Percentiles rank a stretch among this genome's conserved stretches.
These are phyloP conservation scores for Ophiostoma fasciatum DNA, from an alignment of 2,329 filamentous ascomycete genomes.

Conservation along the genomic window DNA sequence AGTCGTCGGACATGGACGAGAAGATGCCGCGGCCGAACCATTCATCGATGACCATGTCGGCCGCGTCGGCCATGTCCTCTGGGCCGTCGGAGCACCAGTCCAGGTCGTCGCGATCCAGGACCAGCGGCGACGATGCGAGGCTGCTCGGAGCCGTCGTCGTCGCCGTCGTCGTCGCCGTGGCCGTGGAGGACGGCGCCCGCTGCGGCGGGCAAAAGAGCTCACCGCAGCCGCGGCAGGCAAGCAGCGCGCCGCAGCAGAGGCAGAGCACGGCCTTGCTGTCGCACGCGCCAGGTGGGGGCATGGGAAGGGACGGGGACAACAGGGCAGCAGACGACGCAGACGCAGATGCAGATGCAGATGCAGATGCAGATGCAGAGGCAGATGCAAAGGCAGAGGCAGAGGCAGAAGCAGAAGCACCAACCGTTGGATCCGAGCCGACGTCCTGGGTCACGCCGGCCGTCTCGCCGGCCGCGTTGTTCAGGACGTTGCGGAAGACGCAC, in stretches of 20 bases:
- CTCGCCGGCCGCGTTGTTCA: conserved; percentile 83
- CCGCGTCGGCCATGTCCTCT: not conserved
- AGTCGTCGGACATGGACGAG: not conserved
- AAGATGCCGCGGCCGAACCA: conserved; percentile 10
- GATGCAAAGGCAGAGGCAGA: conserved; percentile 4
- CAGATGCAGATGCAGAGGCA: conserved; percentile 4
- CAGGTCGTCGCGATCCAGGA: not conserved
- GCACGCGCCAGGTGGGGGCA: conserved; percentile 5
- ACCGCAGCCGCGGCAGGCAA: conserved; percentile 28
- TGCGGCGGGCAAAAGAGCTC: conserved; percentile 10
- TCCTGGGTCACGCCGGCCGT: conserved; percentile 96
- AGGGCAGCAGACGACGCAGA: conserved; percentile 1
- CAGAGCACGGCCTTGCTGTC: conserved; percentile 24
- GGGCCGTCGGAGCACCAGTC: not conserved
- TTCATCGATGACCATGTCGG: not conserved
- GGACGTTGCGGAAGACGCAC: conserved; percentile 90
- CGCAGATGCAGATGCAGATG: conserved; percentile 3
- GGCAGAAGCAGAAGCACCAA: conserved; percentile 45
- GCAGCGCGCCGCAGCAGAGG: conserved; percentile 29
- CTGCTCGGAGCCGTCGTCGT: not conserved
- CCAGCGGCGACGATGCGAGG: not conserved
- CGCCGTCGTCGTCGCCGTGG: conserved; percentile 1
- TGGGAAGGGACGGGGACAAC: not conserved
- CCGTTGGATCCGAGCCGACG: conserved; percentile 94
- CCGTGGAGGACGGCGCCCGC: conserved; percentile 7